A percentile compares a stretch with the other conserved stretches of the same genome.
Evolutionary conservation across 2,329 filamentous ascomycete genomes (phyloP).

Genomic region (Sporothrix euskadiensis): DNA sequence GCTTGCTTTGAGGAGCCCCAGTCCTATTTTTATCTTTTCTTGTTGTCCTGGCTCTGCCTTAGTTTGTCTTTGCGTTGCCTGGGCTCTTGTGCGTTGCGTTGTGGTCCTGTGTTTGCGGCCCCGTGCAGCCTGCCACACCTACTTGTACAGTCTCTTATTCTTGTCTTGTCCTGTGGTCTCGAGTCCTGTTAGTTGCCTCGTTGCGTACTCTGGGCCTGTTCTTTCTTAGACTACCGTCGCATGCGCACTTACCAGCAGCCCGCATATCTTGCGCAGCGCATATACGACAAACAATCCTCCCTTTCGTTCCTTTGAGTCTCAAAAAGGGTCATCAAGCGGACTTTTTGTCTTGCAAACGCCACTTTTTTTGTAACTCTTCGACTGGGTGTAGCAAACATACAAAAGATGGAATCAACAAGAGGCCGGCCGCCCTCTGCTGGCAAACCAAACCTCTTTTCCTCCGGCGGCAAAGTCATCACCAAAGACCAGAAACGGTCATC

Average conservation of each 20-base stretch:
- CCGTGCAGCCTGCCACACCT: background rate
- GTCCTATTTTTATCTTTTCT: constrained; percentile 14
- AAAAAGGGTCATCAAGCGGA: background rate
- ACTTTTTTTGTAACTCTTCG: background rate
- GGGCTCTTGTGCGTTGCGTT: background rate
- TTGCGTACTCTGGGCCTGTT: background rate
- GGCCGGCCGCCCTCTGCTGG: constrained; percentile 7
- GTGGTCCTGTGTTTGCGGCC: background rate
- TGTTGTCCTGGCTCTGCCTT: background rate
- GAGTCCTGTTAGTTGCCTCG: background rate
- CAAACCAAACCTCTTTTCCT: background rate
- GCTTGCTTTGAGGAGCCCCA: background rate
- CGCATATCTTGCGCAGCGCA: background rate
- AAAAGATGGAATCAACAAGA: background rate
- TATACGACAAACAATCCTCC: background rate
- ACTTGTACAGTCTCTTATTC: background rate
- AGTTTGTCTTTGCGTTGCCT: background rate
- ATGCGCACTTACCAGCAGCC: background rate
- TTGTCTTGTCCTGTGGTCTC: background rate
- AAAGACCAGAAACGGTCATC: constrained; percentile 21
- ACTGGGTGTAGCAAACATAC: background rate
- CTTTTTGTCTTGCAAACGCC: background rate
- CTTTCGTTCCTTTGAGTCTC: background rate
- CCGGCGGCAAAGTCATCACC: constrained; percentile 1
- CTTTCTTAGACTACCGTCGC: background rate